Conservation (phyloP, 768 basidiomycete genomes). For the Gloeostereum incarnatum region DNA sequence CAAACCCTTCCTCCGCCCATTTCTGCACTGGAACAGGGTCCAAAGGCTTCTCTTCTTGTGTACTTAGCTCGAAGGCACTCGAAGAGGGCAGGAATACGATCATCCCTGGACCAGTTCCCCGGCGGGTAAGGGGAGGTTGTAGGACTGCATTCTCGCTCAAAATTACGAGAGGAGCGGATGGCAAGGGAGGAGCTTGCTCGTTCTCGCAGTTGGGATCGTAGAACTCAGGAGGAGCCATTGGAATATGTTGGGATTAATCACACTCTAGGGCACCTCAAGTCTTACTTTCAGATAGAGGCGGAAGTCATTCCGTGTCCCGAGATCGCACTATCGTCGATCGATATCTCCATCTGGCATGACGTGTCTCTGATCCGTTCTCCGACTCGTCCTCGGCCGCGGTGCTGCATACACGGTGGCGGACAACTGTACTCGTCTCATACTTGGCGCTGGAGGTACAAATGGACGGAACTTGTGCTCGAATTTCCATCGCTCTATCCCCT, state of each 20-base stretch:
- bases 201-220: conserved; percentile 30
- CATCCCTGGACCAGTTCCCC: conserved; percentile 38
- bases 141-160: conserved; percentile 23
- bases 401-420: too few species aligned
- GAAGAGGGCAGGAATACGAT: conserved; percentile 29
- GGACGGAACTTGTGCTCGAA: too few species aligned
- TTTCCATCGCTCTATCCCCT: background rate
- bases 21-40: conserved; percentile 41
- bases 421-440: too few species aligned
- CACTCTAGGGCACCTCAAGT: too few species aligned
- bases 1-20: conserved; percentile 49
- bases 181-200: conserved; percentile 31
- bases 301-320: too few species aligned
- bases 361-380: too few species aligned
- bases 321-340: too few species aligned
- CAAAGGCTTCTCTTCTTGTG: conserved; percentile 18
- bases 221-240: conserved; percentile 9
- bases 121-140: conserved; percentile 39
- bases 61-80: conserved; percentile 15
- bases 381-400: too few species aligned
- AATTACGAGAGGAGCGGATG: conserved; percentile 25
- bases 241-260: too few species aligned
- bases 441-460: too few species aligned
- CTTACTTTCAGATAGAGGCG: too few species aligned
- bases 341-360: too few species aligned